Base-by-base conservation (phyloP, 176 grass and related monocot species). In the Puya raimondii region DNA sequence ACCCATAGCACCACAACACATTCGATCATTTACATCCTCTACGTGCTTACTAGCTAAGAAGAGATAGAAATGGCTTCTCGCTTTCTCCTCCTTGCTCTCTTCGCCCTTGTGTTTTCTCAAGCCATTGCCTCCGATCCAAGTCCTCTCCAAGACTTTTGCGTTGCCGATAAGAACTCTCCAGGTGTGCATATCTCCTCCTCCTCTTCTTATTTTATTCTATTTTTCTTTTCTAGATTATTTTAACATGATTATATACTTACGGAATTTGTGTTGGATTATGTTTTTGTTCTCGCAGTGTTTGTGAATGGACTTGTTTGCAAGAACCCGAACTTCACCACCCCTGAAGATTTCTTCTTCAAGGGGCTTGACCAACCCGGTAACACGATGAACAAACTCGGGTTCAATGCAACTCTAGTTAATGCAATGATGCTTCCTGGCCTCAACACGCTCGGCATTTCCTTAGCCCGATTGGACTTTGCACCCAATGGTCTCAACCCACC, bases 271-370 rank as follows among this genome's bases (percentile, higher is more conserved):
- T 42, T 42, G 4, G 33, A 42, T 42, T 42, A 4, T 7, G 56
- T 69, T 61, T 61, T 8, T 68, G 48, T 71, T 2, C 13, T 2
- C 75, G 77, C 82, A 87, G 91, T 90, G 70, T 48, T 85, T 15
- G 87, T 96, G 27, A 90, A 96, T n/a, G 91, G 87, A 51, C 80
- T 96, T 48, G 87, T 90, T 51, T 96, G 91, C 82, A 87, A 79
- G 81, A 69, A 90, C 68, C 70, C 81, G 4, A 85, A 87, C 29
- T 13, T 85, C 11, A 87, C 82, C 51, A 85, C 17, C 1, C 66
- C 91, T 4, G 77, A 83, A 10, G 87, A 90, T 69, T 90, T 96
- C 91, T 87, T 80, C 76, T 50, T 70, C 16, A 0, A 2, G 0
- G 75, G 75, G 1, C 72, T 89, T 9, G 76, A 82, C 72, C 33